These are phyloP conservation scores for Tetrapisispora iriomotensis DNA, from an alignment of 805 yeast species.

Conservation along the genomic window DNA sequence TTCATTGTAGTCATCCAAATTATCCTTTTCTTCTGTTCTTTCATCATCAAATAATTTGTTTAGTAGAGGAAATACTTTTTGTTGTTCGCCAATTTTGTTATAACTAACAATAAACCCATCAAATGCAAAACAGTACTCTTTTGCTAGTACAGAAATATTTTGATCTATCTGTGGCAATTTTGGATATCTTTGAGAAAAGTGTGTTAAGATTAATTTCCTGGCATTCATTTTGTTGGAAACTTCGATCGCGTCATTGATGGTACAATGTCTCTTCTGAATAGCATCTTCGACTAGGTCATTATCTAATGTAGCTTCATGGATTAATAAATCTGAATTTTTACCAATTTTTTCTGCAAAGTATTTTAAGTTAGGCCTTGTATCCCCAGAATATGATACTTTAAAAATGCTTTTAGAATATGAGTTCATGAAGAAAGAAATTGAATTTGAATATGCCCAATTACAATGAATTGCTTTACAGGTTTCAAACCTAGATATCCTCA, in stretches of 20 bases:
- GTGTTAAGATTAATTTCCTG: conserved; percentile 65
- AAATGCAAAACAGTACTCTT: conserved; percentile 44
- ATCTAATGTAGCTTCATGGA: conserved; percentile 92
- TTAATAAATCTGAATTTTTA: conserved; percentile 52
- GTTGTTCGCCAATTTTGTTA: conserved; percentile 35
- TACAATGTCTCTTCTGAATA: conserved; percentile 69
- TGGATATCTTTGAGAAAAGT: conserved; percentile 85
- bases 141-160: conserved; percentile 19
- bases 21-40: conserved; percentile 11
- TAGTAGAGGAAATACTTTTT: conserved; percentile 19
- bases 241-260: conserved; percentile 75
- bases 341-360: conserved; percentile 58
- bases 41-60: conserved; percentile 27
- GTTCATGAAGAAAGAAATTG: conserved; percentile 38
- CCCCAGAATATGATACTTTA: conserved; percentile 86
- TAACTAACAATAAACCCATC: conserved; percentile 52
- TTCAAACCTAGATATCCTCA: conserved; percentile 36
- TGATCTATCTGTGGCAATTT: conserved; percentile 36
- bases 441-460: conserved; percentile 64
- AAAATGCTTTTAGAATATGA: conserved; percentile 31
- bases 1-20: too few species aligned
- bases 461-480: conserved; percentile 83
- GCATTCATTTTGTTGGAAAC: conserved; percentile 68
- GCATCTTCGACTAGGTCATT: conserved; percentile 75
- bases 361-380: conserved; percentile 69